These are phyloP conservation scores for Mucor ambiguus DNA, from an alignment of 371 early-diverging fungal species.

Conservation along the genomic window DNA sequence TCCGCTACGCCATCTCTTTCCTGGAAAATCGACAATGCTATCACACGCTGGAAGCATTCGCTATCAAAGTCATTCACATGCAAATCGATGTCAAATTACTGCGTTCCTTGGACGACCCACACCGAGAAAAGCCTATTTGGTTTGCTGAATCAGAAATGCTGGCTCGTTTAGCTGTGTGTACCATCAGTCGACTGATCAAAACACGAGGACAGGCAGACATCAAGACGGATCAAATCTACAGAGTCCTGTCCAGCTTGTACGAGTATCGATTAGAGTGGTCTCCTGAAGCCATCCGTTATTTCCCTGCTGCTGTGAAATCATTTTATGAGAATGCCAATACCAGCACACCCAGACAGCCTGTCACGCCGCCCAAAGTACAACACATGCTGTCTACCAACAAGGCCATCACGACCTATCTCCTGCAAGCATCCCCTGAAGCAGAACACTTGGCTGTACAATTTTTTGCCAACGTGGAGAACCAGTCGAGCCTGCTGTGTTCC, in stretches of 20 bases:
- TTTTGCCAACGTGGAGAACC: constrained; percentile 63
- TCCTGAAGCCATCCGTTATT: constrained; percentile 49
- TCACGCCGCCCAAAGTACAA: constrained; percentile 40
- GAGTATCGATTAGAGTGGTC: constrained; percentile 63
- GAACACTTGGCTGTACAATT: constrained; percentile 43
- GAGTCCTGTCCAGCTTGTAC: constrained; percentile 56
- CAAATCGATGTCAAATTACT: constrained; percentile 65
- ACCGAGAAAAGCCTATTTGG: constrained; percentile 64
- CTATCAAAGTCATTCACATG: constrained; percentile 61
- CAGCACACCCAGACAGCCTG: constrained; percentile 25
- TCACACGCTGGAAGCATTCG: constrained; percentile 65
- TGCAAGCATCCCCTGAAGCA: constrained; percentile 41
- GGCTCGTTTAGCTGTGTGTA: constrained; percentile 60
- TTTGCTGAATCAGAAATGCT: constrained; percentile 71
- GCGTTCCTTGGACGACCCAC: constrained; percentile 60
- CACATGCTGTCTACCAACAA: constrained; percentile 37
- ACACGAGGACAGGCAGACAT: constrained; percentile 67
- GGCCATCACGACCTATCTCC: constrained; percentile 31
- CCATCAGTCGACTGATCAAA: constrained; percentile 63
- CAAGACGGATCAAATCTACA: constrained; percentile 55
- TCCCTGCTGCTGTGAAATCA: constrained; percentile 58
- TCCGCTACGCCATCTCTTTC: constrained; percentile 63
- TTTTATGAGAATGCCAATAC: constrained; percentile 45
- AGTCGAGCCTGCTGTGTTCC: constrained; percentile 66
- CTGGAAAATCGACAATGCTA: constrained; percentile 71